A percentile compares a stretch with the other conserved stretches of the same genome.
Conservation (phyloP, 1,139 yeast genomes). For the Groenewaldozyma sp. region DNA sequence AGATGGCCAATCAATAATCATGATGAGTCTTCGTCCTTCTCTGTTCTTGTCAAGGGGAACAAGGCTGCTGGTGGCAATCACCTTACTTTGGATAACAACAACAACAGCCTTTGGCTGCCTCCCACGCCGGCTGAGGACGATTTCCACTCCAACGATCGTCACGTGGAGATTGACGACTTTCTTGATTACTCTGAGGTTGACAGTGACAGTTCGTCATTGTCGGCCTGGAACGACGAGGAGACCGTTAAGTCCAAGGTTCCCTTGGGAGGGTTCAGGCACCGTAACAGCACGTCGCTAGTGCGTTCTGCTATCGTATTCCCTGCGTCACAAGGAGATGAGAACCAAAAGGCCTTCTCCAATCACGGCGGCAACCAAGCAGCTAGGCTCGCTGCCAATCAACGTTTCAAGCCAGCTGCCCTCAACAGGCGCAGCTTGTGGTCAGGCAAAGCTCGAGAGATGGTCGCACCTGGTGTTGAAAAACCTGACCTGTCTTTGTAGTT, state of each 20-base stretch:
- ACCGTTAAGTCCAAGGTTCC: conserved; percentile 13
- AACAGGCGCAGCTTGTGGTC: conserved; percentile 40
- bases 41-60: conserved; percentile 14
- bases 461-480: conserved; percentile 15
- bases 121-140: background rate
- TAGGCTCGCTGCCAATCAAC: conserved; percentile 18
- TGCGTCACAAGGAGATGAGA: conserved; percentile 5
- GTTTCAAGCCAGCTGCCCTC: conserved; percentile 17
- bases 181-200: conserved; percentile 18
- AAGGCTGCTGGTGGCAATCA: background rate
- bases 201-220: conserved; percentile 8
- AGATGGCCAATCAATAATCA: conserved; percentile 23
- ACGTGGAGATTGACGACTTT: conserved; percentile 15
- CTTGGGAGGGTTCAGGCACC: conserved; percentile 20
- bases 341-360: conserved; percentile 1
- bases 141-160: background rate
- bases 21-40: conserved; percentile 23
- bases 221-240: conserved; percentile 10
- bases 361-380: conserved; percentile 20
- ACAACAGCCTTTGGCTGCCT: background rate
- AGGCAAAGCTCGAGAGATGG: conserved; percentile 49
- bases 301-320: conserved; percentile 8
- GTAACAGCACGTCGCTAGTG: conserved; percentile 10
- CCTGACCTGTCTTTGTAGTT: conserved; percentile 8
- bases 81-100: background rate